These are phyloP conservation scores for Pelargonium myrrhifolium DNA, from an alignment of 441 rosid genomes.

Conservation along the genomic window DNA sequence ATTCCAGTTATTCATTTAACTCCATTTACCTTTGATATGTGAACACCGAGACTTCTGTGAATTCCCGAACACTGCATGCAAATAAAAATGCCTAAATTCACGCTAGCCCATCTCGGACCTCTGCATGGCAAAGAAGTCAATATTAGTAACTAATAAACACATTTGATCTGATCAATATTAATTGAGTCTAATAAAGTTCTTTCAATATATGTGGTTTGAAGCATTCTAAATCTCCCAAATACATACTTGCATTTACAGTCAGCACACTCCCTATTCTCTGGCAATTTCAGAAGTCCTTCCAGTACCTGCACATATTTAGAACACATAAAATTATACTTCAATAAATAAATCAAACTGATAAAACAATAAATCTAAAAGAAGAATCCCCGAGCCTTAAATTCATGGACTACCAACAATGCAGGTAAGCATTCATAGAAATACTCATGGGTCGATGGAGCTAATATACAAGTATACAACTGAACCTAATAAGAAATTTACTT, in stretches of 20 bases:
- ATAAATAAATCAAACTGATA: too few relatives aligned
- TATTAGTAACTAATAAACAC: background rate
- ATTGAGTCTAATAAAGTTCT: background rate
- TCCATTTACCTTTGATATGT: conserved; percentile 60
- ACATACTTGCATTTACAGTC: conserved; percentile 64
- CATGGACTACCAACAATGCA: too few relatives aligned
- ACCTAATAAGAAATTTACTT: too few relatives aligned
- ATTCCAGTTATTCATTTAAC: background rate
- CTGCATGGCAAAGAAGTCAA: conserved; percentile 22
- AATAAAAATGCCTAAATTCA: conserved; percentile 78
- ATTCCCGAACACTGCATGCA: conserved; percentile 90
- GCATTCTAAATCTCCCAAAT: background rate
- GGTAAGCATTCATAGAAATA: too few relatives aligned
- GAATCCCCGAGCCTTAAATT: too few relatives aligned
- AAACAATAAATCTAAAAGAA: too few relatives aligned
- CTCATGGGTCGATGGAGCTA: too few relatives aligned
- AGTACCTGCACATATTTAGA: conserved; percentile 44
- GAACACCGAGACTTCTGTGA: conserved; percentile 81
- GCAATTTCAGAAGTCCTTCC: conserved; percentile 63
- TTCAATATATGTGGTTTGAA: background rate
- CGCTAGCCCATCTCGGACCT: conserved; percentile 91
- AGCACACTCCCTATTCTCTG: conserved; percentile 71
- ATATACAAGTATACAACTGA: too few relatives aligned
- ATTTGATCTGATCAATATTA: background rate
- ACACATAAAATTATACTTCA: too few relatives aligned